These are phyloP conservation scores for Azolla pinnata DNA, from an alignment of 75 land plant species.

Conservation along the genomic window DNA sequence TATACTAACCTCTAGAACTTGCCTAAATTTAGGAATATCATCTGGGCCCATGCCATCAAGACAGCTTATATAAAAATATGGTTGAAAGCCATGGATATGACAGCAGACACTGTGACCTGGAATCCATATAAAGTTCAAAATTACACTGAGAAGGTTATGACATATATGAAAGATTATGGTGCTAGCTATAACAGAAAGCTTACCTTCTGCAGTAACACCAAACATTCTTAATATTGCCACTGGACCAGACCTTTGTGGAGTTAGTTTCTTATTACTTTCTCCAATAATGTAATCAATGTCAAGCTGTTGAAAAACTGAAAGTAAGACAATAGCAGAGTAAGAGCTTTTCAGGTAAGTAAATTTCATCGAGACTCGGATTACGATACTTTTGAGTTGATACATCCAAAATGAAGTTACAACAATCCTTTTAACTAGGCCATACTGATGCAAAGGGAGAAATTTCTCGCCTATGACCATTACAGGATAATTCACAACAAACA, in stretches of 20 bases:
- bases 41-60: constrained; percentile 84
- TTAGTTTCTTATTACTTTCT: constrained; percentile 54
- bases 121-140: not conserved
- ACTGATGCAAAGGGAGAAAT: too few species aligned
- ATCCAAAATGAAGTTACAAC: too few species aligned
- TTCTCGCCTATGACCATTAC: too few species aligned
- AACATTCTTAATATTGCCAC: constrained; percentile 85
- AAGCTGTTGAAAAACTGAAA: constrained; percentile 86
- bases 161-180: too few species aligned
- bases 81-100: constrained; percentile 93
- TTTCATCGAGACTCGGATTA: too few species aligned
- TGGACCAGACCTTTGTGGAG: constrained; percentile 65
- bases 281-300: constrained; percentile 91
- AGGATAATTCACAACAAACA: too few species aligned
- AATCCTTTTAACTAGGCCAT: too few species aligned
- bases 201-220: constrained; percentile 93
- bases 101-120: constrained; percentile 96
- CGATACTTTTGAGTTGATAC: too few species aligned
- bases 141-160: not conserved
- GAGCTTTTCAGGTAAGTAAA: too few species aligned
- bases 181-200: not conserved
- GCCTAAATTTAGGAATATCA: constrained; percentile 71
- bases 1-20: constrained; percentile 59
- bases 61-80: constrained; percentile 87
- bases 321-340: too few species aligned